Evolutionary conservation across 306 rosid species (phyloP).

Genomic region (Rosa persica): DNA sequence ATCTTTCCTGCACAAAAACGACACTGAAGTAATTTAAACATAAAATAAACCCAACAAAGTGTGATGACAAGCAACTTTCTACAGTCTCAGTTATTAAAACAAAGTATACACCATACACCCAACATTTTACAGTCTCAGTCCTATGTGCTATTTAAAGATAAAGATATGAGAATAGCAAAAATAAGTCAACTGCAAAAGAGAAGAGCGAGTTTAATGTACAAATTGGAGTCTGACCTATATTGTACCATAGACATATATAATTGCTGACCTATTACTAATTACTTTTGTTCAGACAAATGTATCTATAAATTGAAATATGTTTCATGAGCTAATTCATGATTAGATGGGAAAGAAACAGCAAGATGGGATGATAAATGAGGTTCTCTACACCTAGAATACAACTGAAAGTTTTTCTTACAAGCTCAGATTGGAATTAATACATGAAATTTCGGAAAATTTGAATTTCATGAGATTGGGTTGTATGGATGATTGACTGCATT

Average conservation of each 20-base stretch:
- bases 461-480: neutral
- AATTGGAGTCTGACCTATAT: neutral
- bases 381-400: neutral
- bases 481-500: neutral
- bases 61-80: neutral
- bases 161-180: neutral
- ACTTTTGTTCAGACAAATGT: neutral
- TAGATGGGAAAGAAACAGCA: neutral
- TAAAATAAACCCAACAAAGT: neutral
- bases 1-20: conserved; percentile 70
- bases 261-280: neutral
- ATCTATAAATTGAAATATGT: neutral
- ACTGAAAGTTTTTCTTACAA: neutral
- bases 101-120: neutral
- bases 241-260: neutral
- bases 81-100: neutral
- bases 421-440: neutral
- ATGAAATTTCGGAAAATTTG: neutral
- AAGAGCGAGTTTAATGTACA: neutral
- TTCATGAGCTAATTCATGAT: neutral
- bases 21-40: neutral
- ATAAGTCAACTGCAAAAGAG: neutral
- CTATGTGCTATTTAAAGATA: neutral
- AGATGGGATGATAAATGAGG: neutral
- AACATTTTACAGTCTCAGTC: neutral